Percentiles rank a stretch among this genome's conserved stretches.
These are phyloP conservation scores for Gastrolobium bilobum DNA, from an alignment of 306 rosid genomes.

Conservation along the genomic window DNA sequence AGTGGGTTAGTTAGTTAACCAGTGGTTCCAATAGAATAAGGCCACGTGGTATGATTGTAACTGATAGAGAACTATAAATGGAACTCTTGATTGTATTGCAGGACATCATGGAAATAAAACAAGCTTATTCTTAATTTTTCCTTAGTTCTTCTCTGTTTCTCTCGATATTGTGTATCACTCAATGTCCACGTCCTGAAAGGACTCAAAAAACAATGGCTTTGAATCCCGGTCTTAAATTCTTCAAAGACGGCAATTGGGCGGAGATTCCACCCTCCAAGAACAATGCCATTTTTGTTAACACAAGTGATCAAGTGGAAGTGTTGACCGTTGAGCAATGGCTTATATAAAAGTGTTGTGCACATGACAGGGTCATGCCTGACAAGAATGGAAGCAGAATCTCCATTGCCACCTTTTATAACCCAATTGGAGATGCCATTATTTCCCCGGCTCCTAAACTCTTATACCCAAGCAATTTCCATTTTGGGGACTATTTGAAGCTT, in stretches of 20 bases:
- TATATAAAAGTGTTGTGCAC: constrained; percentile 65
- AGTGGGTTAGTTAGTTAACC: no score
- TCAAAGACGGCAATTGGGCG: constrained; percentile 71
- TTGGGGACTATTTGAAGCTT: constrained; percentile 72
- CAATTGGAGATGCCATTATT: constrained; percentile 65
- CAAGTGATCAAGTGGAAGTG: constrained; percentile 80
- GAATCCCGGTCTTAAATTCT: constrained; percentile 62
- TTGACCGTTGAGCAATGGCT: constrained; percentile 63
- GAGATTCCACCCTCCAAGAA: constrained; percentile 78
- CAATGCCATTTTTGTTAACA: constrained; percentile 79
- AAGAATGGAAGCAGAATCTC: constrained; percentile 70
- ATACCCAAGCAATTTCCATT: constrained; percentile 61
- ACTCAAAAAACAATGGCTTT: constrained; percentile 63
- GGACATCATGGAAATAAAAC: no score
- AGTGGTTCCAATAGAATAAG: no score
- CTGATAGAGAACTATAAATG: no score
- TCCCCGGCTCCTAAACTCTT: constrained; percentile 68
- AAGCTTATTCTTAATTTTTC: no score
- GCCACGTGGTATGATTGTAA: no score
- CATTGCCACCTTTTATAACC: constrained; percentile 79
- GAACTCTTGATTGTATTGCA: no score
- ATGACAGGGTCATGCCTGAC: constrained; percentile 78
- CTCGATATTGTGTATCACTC: no score
- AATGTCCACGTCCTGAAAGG: constrained; percentile 74
- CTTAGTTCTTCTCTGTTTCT: no score